Percentiles rank a stretch among this genome's conserved stretches.
Evolutionary conservation across 2,329 filamentous ascomycete species (phyloP).

Genomic region (Colletotrichum paranaense): DNA sequence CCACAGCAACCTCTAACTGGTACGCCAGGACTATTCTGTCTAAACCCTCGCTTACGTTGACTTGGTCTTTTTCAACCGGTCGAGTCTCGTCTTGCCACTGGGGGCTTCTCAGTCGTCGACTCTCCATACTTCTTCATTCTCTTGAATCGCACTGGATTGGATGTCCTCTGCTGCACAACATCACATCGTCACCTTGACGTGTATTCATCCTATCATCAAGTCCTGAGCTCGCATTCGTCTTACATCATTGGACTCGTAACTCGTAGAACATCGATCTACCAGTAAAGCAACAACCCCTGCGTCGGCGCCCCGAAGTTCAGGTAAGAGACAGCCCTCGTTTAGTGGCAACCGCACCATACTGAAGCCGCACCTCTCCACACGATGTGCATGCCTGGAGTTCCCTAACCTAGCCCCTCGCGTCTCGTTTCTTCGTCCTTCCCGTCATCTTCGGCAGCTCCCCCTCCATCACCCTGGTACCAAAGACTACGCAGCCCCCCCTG

Average conservation of each 20-base stretch:
- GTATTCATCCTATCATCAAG: neutral
- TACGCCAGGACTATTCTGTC: constrained; percentile 9
- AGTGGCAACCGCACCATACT: constrained; percentile 30
- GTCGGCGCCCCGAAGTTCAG: constrained; percentile 18
- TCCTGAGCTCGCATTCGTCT: neutral
- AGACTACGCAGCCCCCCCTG: constrained; percentile 30
- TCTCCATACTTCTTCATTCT: neutral
- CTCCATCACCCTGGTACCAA: constrained; percentile 19
- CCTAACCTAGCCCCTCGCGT: constrained; percentile 30
- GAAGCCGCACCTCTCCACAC: constrained; percentile 32
- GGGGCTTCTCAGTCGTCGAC: neutral
- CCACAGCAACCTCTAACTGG: constrained; percentile 18
- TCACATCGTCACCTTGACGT: neutral
- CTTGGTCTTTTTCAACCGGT: neutral
- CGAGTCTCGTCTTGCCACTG: neutral
- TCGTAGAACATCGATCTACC: neutral
- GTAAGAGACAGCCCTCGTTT: constrained; percentile 31
- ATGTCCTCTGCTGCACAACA: neutral
- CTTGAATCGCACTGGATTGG: neutral
- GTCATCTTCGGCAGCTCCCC: constrained; percentile 33
- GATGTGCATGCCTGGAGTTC: constrained; percentile 30
- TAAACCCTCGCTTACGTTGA: neutral
- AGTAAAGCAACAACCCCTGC: constrained; percentile 1
- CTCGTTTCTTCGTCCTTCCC: constrained; percentile 30
- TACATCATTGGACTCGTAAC: neutral